These are phyloP conservation scores for Pseudocercospora vitis DNA, from an alignment of 2,329 filamentous ascomycete genomes.

Conservation along the genomic window DNA sequence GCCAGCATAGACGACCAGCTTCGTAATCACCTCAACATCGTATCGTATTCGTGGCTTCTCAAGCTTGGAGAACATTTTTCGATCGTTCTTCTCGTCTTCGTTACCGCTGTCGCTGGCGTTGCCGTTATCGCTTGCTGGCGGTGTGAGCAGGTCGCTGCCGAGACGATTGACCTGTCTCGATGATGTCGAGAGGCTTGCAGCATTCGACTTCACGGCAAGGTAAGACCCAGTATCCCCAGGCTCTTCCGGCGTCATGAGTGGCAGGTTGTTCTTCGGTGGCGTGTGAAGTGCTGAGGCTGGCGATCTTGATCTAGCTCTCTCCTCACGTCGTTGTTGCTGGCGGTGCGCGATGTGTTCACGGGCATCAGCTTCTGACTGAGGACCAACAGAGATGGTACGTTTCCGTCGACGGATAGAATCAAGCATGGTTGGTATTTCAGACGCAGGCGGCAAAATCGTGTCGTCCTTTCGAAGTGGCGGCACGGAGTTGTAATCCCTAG, in stretches of 20 bases:
- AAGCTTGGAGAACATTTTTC: conserved; percentile 78
- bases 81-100: conserved; percentile 42
- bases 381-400: conserved; percentile 83
- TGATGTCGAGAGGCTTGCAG: conserved; percentile 33
- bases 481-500: conserved; percentile 76
- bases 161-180: conserved; percentile 34
- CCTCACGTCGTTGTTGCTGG: conserved; percentile 64
- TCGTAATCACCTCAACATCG: conserved; percentile 98
- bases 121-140: conserved; percentile 35
- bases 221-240: conserved; percentile 17
- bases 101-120: conserved; percentile 32
- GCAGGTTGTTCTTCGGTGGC: conserved; percentile 2
- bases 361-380: conserved; percentile 92
- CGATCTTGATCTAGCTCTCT: conserved; percentile 14
- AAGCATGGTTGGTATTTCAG: conserved; percentile 79
- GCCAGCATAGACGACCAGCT: conserved; percentile 92
- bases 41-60: conserved; percentile 88
- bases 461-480: conserved; percentile 72
- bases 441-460: conserved; percentile 86
- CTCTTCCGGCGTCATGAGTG: conserved; percentile 21
- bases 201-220: conserved; percentile 15
- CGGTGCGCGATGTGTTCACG: conserved; percentile 94
- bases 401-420: conserved; percentile 78
- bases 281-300: conserved; percentile 15
- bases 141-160: conserved; percentile 39